A percentile compares a stretch with the other conserved stretches of the same genome.
These are phyloP conservation scores for Coemansia sp. DNA, from an alignment of 192 early-diverging fungal species.

Conservation along the genomic window DNA sequence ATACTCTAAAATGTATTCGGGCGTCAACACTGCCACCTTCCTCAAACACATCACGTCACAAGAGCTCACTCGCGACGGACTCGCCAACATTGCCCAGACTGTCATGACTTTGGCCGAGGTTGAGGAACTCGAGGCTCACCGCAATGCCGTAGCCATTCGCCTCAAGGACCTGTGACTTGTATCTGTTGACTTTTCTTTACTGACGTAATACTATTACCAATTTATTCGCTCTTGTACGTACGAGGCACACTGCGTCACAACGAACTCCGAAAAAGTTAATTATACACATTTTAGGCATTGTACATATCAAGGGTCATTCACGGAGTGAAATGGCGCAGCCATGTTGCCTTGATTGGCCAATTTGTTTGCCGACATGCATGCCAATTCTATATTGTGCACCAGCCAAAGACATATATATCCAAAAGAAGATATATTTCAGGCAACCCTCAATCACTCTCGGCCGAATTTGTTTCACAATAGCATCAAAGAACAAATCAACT, in stretches of 20 bases:
- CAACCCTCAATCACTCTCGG: conserved; percentile 1
- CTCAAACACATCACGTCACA: conserved; percentile 98
- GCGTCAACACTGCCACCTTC: conserved; percentile 95
- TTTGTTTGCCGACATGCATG: conserved; percentile 10
- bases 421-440: conserved; percentile 5
- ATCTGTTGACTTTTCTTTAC: not conserved
- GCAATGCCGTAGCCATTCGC: conserved; percentile 95
- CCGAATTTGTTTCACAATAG: conserved; percentile 9
- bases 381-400: not conserved
- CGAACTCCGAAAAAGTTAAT: not conserved
- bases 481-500: not conserved
- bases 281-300: not conserved
- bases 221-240: not conserved
- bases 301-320: not conserved
- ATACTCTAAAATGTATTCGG: conserved; percentile 97
- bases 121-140: conserved; percentile 95
- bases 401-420: conserved; percentile 5
- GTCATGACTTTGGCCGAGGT: conserved; percentile 95
- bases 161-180: conserved; percentile 39
- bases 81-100: conserved; percentile 80
- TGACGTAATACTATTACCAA: conserved; percentile 1
- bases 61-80: conserved; percentile 82
- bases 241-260: not conserved
- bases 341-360: not conserved
- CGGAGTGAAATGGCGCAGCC: conserved; percentile 1